Conservation (phyloP, 495 filamentous ascomycete species). For the Neurospora sp. region DNA sequence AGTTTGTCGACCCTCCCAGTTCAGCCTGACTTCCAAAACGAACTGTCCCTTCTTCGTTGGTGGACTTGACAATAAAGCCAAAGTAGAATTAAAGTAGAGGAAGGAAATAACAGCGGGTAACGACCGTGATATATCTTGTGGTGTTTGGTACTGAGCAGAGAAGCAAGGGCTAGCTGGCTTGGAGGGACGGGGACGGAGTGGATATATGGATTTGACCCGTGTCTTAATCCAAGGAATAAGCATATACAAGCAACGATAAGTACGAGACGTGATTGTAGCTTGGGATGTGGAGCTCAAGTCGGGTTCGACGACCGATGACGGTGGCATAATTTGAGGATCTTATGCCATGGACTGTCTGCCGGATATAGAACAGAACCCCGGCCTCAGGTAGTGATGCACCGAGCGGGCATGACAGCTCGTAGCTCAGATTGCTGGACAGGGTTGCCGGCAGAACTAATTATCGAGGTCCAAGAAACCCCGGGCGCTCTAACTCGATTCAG, state of each 20-base stretch:
- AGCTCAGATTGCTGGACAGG: constrained; percentile 26
- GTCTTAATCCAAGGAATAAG: constrained; percentile 33
- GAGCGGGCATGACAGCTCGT: constrained; percentile 33
- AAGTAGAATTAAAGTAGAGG: not conserved
- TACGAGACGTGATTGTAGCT: constrained; percentile 41
- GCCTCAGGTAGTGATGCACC: constrained; percentile 39
- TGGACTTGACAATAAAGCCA: not conserved
- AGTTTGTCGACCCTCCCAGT: not conserved
- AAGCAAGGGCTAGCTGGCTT: constrained; percentile 8
- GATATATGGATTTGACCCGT: constrained; percentile 26
- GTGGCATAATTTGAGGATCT: constrained; percentile 48
- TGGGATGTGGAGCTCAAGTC: constrained; percentile 33
- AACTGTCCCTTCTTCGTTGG: not conserved
- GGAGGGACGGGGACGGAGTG: constrained; percentile 21
- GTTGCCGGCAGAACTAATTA: constrained; percentile 19
- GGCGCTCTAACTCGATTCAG: constrained; percentile 32
- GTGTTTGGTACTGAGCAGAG: constrained; percentile 32
- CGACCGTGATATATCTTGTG: constrained; percentile 41
- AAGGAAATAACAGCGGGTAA: constrained; percentile 19
- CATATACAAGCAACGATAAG: constrained; percentile 37
- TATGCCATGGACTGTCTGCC: constrained; percentile 43
- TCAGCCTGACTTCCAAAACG: not conserved
- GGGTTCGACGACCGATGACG: constrained; percentile 37
- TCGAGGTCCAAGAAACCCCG: constrained; percentile 19
- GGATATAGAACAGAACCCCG: constrained; percentile 40